phyloP scores from a whole-genome alignment of 768 basidiomycete genomes.

The Termitomyces sp. region DNA sequence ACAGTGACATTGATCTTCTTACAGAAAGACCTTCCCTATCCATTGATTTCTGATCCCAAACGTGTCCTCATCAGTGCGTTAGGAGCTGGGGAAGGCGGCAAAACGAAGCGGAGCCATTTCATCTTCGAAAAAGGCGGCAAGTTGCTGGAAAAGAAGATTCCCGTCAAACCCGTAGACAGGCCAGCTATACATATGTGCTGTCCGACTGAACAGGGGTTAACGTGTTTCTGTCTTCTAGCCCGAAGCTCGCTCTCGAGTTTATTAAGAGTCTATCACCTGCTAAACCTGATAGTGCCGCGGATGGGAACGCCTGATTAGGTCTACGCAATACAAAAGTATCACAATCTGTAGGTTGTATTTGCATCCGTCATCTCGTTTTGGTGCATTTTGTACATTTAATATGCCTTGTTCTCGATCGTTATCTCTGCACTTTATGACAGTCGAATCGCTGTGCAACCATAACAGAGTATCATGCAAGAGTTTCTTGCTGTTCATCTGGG shows the following conservation, averaged over 20 bases:
- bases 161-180: conserved; percentile 88
- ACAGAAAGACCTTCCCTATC: conserved; percentile 81
- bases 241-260: conserved; percentile 57
- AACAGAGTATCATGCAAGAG: not conserved
- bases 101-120: conserved; percentile 90
- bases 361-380: not conserved
- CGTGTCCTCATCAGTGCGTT: conserved; percentile 72
- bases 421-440: not conserved
- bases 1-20: not conserved
- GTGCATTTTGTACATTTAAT: conserved; percentile 7
- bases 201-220: not conserved
- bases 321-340: not conserved
- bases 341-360: conserved; percentile 1
- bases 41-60: conserved; percentile 86
- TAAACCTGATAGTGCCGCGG: not conserved
- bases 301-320: not conserved
- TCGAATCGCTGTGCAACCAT: not conserved
- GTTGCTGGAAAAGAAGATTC: conserved; percentile 76
- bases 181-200: conserved; percentile 19
- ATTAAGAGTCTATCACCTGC: conserved; percentile 40
- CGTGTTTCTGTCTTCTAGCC: conserved; percentile 29
- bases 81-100: conserved; percentile 74
- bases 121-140: conserved; percentile 91
- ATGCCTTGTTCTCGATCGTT: not conserved
- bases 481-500: not conserved